Percentiles rank a stretch among this genome's conserved stretches.
These are phyloP conservation scores for Pseudopithomyces chartarum DNA, from an alignment of 2,329 filamentous ascomycete genomes.

Conservation along the genomic window DNA sequence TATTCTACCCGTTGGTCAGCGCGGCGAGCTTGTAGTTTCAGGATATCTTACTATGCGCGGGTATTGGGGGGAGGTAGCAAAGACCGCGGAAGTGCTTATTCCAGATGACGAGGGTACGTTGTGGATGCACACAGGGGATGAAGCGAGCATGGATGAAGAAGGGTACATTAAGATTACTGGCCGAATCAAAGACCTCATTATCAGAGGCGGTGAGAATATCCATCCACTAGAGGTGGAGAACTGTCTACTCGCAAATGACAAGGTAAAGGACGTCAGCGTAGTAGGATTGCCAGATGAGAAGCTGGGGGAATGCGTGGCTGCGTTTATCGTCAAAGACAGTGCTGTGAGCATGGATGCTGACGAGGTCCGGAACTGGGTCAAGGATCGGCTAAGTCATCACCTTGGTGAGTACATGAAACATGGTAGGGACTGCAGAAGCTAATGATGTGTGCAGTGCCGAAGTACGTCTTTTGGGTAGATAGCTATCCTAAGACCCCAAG, in stretches of 20 bases:
- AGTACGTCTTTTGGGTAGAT: constrained; percentile 84
- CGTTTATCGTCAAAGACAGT: constrained; percentile 70
- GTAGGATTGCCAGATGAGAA: constrained; percentile 81
- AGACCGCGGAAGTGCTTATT: constrained; percentile 72
- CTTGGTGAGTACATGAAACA: constrained; percentile 54
- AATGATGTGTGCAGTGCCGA: constrained; percentile 63
- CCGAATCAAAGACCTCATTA: constrained; percentile 93
- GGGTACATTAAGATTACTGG: constrained; percentile 91
- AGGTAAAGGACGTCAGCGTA: constrained; percentile 76
- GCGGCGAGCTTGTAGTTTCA: constrained; percentile 80
- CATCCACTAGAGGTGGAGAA: constrained; percentile 93
- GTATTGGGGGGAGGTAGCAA: constrained; percentile 77
- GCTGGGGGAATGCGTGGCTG: constrained; percentile 86
- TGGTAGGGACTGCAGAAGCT: neutral
- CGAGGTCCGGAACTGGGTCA: constrained; percentile 74
- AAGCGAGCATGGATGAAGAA: constrained; percentile 80
- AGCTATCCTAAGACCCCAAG: constrained; percentile 94
- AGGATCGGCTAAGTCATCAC: constrained; percentile 72
- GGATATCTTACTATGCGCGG: constrained; percentile 92
- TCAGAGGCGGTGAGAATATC: constrained; percentile 93
- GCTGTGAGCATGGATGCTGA: constrained; percentile 52
- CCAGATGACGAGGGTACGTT: constrained; percentile 60
- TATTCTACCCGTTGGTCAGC: constrained; percentile 66
- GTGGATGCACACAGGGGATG: constrained; percentile 94
- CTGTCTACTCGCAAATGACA: constrained; percentile 74